These are phyloP conservation scores for Pholiota conissans DNA, from an alignment of 768 basidiomycete species.

Conservation along the genomic window DNA sequence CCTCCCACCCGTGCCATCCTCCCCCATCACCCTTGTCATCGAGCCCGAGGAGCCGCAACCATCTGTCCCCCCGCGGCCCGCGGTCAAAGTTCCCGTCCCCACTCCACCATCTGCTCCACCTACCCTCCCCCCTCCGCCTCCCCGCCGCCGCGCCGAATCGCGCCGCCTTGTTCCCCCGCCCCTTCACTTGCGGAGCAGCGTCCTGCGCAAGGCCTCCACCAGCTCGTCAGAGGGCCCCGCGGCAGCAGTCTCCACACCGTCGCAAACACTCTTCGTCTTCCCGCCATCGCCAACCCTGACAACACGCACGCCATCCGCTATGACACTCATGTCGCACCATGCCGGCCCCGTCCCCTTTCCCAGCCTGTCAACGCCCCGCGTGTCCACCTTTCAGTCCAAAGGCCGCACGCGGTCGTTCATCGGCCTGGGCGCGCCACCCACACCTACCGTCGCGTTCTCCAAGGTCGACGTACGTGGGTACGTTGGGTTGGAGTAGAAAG, in stretches of 20 bases:
- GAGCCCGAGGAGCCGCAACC: constrained; percentile 23
- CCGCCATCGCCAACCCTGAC: constrained; percentile 67
- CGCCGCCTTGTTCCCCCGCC: constrained; percentile 57
- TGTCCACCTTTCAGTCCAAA: constrained; percentile 64
- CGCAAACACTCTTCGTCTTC: constrained; percentile 86
- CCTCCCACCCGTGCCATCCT: constrained; percentile 73
- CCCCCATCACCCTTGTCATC: constrained; percentile 58
- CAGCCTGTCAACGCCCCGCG: constrained; percentile 62
- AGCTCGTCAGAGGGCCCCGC: constrained; percentile 25
- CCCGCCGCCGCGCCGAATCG: constrained; percentile 54
- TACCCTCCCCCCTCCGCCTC: constrained; percentile 31
- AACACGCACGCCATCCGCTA: constrained; percentile 73
- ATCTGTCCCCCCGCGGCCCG: constrained; percentile 8
- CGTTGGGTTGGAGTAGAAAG: constrained; percentile 49
- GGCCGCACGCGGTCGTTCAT: constrained; percentile 77
- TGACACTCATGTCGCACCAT: constrained; percentile 74
- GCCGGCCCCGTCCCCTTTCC: constrained; percentile 53
- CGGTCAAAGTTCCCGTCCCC: constrained; percentile 1
- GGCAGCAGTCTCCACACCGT: constrained; percentile 48
- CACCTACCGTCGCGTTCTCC: constrained; percentile 80
- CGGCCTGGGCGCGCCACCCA: constrained; percentile 62
- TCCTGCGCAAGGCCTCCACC: constrained; percentile 32
- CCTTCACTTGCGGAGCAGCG: constrained; percentile 46
- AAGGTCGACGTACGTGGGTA: constrained; percentile 85
- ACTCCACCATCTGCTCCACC: constrained; percentile 10